phyloP scores from a whole-genome alignment of 2,329 filamentous ascomycete genomes.

The Chaetothyriales sp. region DNA sequence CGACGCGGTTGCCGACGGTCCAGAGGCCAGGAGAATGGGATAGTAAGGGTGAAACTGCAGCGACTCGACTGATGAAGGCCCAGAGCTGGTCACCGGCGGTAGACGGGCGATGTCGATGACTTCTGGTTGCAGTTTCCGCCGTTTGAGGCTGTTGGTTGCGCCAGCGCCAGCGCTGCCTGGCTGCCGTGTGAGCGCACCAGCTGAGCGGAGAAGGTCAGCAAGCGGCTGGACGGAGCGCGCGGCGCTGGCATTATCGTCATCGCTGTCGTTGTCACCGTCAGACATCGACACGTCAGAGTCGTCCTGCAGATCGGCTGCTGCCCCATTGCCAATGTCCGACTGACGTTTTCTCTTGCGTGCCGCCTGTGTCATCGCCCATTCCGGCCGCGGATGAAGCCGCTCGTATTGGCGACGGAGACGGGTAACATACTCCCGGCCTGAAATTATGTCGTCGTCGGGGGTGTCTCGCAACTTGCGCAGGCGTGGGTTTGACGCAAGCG shows the following conservation, averaged over 20 bases:
- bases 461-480: slow-evolving; percentile 69
- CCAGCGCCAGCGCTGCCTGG: slow-evolving; percentile 21
- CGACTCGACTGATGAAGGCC: slow-evolving; percentile 56
- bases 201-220: slow-evolving; percentile 62
- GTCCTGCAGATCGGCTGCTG: slow-evolving; percentile 36
- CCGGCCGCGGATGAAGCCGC: slow-evolving; percentile 44
- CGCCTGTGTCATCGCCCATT: slow-evolving; percentile 38
- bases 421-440: slow-evolving; percentile 68
- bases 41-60: slow-evolving; percentile 80
- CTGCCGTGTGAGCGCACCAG: slow-evolving; percentile 46
- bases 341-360: slow-evolving; percentile 15
- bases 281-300: slow-evolving; percentile 33
- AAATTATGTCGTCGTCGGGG: slow-evolving; percentile 73
- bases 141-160: slow-evolving; percentile 37
- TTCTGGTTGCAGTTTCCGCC: slow-evolving; percentile 63
- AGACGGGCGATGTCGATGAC: slow-evolving; percentile 79
- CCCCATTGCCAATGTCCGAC: slow-evolving; percentile 12
- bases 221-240: slow-evolving; percentile 59
- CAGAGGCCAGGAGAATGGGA: slow-evolving; percentile 69
- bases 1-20: slow-evolving; percentile 68
- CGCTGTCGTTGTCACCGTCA: slow-evolving; percentile 40
- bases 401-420: slow-evolving; percentile 65
- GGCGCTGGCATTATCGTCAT: slow-evolving; percentile 21
- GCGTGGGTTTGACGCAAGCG: slow-evolving; percentile 58
- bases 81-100: slow-evolving; percentile 58